These are phyloP conservation scores for Aspergillus viridinutans DNA, from an alignment of 2,329 filamentous ascomycete species.

Conservation along the genomic window DNA sequence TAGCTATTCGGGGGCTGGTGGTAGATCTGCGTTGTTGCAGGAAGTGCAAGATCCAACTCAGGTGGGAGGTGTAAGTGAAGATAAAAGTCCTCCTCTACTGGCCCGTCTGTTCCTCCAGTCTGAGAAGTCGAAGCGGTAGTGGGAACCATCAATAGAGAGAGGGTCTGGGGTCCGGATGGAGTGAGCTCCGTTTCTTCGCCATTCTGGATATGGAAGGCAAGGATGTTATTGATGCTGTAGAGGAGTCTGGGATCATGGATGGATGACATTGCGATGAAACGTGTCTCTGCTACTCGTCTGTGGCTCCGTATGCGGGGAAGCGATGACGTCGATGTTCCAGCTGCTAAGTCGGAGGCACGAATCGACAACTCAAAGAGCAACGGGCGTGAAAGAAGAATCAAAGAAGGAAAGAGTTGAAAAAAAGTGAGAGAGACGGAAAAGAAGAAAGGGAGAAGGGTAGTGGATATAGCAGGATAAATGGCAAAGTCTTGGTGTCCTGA, in stretches of 20 bases:
- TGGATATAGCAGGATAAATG: constrained; percentile 19
- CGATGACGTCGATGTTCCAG: not conserved
- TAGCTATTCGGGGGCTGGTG: constrained; percentile 91
- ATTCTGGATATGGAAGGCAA: constrained; percentile 85
- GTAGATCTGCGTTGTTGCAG: constrained; percentile 95
- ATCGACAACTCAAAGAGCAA: not conserved
- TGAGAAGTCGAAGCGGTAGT: constrained; percentile 67
- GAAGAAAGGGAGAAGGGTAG: constrained; percentile 13
- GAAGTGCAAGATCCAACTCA: constrained; percentile 87
- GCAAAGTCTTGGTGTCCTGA: constrained; percentile 8
- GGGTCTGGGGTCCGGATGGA: constrained; percentile 78
- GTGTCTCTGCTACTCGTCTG: too few species aligned
- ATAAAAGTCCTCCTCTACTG: constrained; percentile 86
- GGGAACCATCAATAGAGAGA: constrained; percentile 93
- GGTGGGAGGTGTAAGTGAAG: constrained; percentile 91
- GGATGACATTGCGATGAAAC: constrained; percentile 20
- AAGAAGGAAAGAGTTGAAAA: constrained; percentile 1
- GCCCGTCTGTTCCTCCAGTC: constrained; percentile 48
- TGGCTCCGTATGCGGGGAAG: not conserved
- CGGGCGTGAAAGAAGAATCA: not conserved
- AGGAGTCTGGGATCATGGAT: constrained; percentile 37
- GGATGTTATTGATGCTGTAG: constrained; percentile 68
- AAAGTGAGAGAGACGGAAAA: constrained; percentile 2
- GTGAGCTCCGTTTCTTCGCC: constrained; percentile 81
- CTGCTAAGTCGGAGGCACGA: not conserved